Base-by-base conservation (phyloP, 345 rosid genomes). In the Rhodomyrtus tomentosa region DNA sequence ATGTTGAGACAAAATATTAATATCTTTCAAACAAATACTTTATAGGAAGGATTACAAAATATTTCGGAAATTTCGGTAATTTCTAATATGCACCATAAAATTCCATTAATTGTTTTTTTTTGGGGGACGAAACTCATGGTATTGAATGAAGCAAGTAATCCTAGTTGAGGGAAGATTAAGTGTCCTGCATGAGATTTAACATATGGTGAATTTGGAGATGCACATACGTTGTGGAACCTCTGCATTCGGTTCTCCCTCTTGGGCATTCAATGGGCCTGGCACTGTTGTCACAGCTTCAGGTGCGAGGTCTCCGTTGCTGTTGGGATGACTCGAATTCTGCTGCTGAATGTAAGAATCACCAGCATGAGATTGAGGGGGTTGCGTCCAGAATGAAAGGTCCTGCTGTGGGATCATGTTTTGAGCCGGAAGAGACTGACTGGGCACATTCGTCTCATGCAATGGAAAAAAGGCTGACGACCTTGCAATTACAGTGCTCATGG, bases 301-400 rank as follows among this genome's bases (percentile, higher is more conserved):
- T 27, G 38, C 20, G 0, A 58, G 72, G 36, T 14, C 72, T 58
- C 38, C 0, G 2, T 10, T 0, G 0, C 0, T 0, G 9, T 21
- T 13, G 38, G 72, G 72, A 58, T 27, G 27, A 58, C 38, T 58
- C 20, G 14, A 58, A 55, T n/a, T 56, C 7, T 0, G 0, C 1
- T 0, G 16, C 62, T n/a, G 32, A 5, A 12, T 25, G 16, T 10
- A 2, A 25, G 29, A 25, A 56, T 4, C 0, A 2, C 0, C 32
- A 0, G 32, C 32, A 5, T n/a, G 32, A 56, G 62, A 11, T 56
- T 56, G 62, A 56, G 32, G 32, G 1, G 6, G 62, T 11, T 55
- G 62, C 10, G 62, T 4, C 62, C 29, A 4, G 6, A 55, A 55
- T 10, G 1, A 55, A 25, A 55, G 0, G 62, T 55, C 62, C 15